Evolutionary conservation across 192 early-diverging fungal genomes (phyloP), one percentile per base, ranked within the genome.

Genomic region (Phlyctochytrium planicorne): DNA sequence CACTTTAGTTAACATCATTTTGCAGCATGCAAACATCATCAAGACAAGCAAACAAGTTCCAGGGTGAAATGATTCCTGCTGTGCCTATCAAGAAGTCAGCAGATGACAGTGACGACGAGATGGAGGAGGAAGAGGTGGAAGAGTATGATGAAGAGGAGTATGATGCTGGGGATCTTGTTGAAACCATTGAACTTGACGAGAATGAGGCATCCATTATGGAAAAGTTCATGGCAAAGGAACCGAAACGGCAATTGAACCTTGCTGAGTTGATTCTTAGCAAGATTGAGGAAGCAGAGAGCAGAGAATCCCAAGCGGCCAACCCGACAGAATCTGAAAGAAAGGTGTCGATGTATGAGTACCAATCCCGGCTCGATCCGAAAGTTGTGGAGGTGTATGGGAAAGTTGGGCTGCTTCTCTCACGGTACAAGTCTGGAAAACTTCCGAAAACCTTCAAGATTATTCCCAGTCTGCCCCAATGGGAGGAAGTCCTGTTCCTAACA

Each of bases 391-490:
- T 94, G 57, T 99, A 98, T 78, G 88, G 91, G 63, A 94, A 94
- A 76, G 94, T 99, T 35, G 97, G 95, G 1, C 72, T 89, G 60
- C 78, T 98, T 53, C 75, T 98, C 63, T 88, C 84, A 53, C 87
- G 97, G 25, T 97, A 99, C 88, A 91, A 91, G 65, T 95, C 93
- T 20, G 96, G 96, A 30, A 89, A 89, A 71, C 84, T 97, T 50
- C 97, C 97, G 59, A 98, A 99, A 79, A 91, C 94, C 20, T 99
- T 99, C 88, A 99, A 99, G 81, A 96, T 99, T 63, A 93, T 98
- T 52, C 95, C 97, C 2, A 90, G 92, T 2, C 84, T 99, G 47
- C 80, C 85, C 37, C 92, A 99, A 83, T 99, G 97, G 97, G 95
- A 99, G 75, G 93, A 99, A 72, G 87, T 99, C 34, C 74, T 99